Evolutionary conservation across 306 rosid species (phyloP).

Genomic region (Vigna angularis): DNA sequence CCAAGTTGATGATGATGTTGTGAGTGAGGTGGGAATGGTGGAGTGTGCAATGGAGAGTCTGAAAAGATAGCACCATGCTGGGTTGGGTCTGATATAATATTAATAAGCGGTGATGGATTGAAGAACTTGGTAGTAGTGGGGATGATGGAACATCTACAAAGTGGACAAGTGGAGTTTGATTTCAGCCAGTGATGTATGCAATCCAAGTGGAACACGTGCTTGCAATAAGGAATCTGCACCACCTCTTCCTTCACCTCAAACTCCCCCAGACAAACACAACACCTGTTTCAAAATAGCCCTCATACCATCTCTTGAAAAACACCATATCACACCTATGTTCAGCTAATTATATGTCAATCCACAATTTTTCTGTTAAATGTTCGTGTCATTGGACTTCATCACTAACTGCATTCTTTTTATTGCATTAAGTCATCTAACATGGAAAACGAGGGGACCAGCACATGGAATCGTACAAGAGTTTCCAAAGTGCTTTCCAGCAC

Average conservation of each 20-base stretch:
- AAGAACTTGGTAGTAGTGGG: conserved; percentile 53
- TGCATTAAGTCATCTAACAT: neutral
- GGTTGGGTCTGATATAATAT: conserved; percentile 40
- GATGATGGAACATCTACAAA: conserved; percentile 80
- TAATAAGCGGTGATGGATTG: conserved; percentile 40
- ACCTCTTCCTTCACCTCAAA: conserved; percentile 83
- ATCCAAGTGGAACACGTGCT: conserved; percentile 83
- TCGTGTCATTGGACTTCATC: neutral
- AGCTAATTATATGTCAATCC: neutral
- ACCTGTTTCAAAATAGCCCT: conserved; percentile 52
- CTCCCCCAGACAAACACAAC: conserved; percentile 90
- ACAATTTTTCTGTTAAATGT: neutral
- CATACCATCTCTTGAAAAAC: neutral
- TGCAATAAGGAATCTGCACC: conserved; percentile 75
- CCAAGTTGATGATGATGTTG: conserved; percentile 20
- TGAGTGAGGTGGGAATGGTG: conserved; percentile 27
- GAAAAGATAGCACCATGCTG: conserved; percentile 38
- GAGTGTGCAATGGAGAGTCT: conserved; percentile 33
- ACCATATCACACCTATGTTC: neutral
- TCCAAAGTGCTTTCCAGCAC: conserved; percentile 33
- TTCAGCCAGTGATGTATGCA: conserved; percentile 88
- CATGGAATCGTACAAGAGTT: conserved; percentile 2
- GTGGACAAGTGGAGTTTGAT: conserved; percentile 86
- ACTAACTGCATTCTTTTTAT: neutral
- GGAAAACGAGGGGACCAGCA: neutral